These are phyloP conservation scores for Pyrenophora tritici-repentis DNA, from an alignment of 2,329 filamentous ascomycete genomes.

Conservation along the genomic window DNA sequence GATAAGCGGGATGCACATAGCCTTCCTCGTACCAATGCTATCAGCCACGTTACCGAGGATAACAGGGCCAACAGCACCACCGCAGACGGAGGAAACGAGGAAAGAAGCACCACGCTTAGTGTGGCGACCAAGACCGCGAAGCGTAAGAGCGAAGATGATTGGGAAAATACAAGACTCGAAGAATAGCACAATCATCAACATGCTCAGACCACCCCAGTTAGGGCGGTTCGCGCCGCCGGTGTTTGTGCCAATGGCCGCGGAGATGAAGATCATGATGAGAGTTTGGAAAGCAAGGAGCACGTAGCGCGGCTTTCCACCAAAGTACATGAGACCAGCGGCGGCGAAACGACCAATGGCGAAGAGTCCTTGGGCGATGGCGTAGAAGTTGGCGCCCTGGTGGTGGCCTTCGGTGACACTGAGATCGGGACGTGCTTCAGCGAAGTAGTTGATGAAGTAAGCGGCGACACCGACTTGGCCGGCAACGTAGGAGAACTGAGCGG, in stretches of 20 bases:
- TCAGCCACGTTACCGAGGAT: constrained; percentile 46
- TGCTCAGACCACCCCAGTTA: constrained; percentile 46
- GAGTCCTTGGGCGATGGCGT: constrained; percentile 46
- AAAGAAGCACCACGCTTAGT: constrained; percentile 49
- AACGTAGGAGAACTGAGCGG: constrained; percentile 61
- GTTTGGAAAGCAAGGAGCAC: constrained; percentile 46
- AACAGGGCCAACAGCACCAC: constrained; percentile 44
- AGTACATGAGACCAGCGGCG: constrained; percentile 46
- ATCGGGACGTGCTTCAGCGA: constrained; percentile 41
- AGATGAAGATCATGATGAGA: constrained; percentile 46
- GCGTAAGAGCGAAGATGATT: constrained; percentile 46
- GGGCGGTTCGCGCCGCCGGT: constrained; percentile 31
- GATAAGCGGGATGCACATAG: constrained; percentile 44
- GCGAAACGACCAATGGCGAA: constrained; percentile 47
- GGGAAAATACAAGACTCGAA: constrained; percentile 49
- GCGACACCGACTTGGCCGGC: constrained; percentile 61
- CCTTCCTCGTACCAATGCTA: constrained; percentile 37
- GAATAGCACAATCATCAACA: constrained; percentile 47
- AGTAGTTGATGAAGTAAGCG: constrained; percentile 50
- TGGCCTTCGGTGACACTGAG: constrained; percentile 31
- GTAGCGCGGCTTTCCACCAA: constrained; percentile 41
- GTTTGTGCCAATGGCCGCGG: constrained; percentile 40
- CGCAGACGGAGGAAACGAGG: constrained; percentile 45
- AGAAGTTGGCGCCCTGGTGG: constrained; percentile 45
- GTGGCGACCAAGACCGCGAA: constrained; percentile 47